Evolutionary conservation across 164 flowering plant species (phyloP).

Genomic region (Vitis riparia): DNA sequence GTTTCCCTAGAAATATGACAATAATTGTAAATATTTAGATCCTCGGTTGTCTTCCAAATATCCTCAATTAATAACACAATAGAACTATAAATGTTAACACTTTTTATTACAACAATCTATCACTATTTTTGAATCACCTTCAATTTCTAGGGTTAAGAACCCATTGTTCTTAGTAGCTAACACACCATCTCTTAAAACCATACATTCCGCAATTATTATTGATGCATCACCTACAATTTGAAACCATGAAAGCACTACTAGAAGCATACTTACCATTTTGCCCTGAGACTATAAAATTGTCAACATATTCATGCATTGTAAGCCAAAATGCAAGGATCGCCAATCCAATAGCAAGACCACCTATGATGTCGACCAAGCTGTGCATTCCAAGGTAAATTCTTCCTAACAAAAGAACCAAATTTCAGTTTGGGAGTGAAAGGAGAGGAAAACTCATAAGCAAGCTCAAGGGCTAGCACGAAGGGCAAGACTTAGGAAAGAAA

Average conservation of each 20-base stretch:
- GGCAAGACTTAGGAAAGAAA: neutral
- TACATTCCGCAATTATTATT: neutral
- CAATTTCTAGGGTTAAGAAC: no score
- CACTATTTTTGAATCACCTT: no score
- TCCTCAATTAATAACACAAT: no score
- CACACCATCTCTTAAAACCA: no score
- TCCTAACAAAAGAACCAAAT: conserved; percentile 49
- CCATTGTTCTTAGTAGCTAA: no score
- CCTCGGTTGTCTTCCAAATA: no score
- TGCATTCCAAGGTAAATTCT: conserved; percentile 99
- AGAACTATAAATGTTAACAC: no score
- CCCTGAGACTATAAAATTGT: conserved; percentile 63
- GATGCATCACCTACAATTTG: neutral
- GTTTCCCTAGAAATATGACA: no score
- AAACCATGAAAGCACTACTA: neutral
- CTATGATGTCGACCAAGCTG: conserved; percentile 73
- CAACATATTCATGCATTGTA: conserved; percentile 54
- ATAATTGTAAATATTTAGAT: no score
- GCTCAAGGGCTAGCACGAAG: neutral
- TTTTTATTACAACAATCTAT: no score
- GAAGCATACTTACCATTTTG: conserved; percentile 69
- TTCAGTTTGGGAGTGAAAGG: conserved; percentile 14
- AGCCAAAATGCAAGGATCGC: conserved; percentile 77
- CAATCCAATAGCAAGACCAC: conserved; percentile 74
- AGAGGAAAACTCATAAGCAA: neutral